Conservation (phyloP, 2,329 filamentous ascomycete genomes). For the Parafenestella ontariensis region DNA sequence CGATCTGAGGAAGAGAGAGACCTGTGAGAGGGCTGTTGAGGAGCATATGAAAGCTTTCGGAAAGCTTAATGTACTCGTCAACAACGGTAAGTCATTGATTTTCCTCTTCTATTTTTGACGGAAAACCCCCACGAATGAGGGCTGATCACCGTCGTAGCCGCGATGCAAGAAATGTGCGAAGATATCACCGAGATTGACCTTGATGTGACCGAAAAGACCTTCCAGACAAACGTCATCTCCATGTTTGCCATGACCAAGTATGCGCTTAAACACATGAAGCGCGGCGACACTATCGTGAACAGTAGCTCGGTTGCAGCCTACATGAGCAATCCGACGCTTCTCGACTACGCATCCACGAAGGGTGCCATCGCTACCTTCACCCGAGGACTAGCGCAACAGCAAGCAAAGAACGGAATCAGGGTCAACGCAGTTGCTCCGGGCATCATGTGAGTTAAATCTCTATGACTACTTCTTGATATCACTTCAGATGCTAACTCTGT, state of each 20-base stretch:
- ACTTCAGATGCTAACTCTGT: neutral
- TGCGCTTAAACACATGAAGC: slow-evolving; percentile 72
- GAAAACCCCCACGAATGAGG: no score
- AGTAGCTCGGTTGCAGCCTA: slow-evolving; percentile 82
- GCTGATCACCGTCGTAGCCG: slow-evolving; percentile 46
- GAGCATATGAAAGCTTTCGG: slow-evolving; percentile 69
- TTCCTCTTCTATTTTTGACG: no score
- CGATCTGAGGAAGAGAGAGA: slow-evolving; percentile 68
- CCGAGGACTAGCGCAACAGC: slow-evolving; percentile 74
- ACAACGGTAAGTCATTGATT: slow-evolving; percentile 27
- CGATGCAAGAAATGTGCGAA: slow-evolving; percentile 62
- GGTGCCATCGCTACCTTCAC: slow-evolving; percentile 80
- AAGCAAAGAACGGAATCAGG: slow-evolving; percentile 71
- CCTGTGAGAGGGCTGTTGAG: slow-evolving; percentile 72
- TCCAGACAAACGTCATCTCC: slow-evolving; percentile 78
- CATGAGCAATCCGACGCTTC: slow-evolving; percentile 74
- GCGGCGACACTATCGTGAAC: slow-evolving; percentile 77
- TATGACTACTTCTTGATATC: neutral
- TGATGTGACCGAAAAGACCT: slow-evolving; percentile 62
- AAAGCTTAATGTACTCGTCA: slow-evolving; percentile 66
- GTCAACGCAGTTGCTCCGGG: slow-evolving; percentile 78
- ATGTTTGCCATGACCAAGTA: slow-evolving; percentile 82
- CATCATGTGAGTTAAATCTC: slow-evolving; percentile 45
- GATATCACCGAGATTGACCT: slow-evolving; percentile 63
- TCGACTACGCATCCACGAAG: slow-evolving; percentile 80